phyloP scores from a whole-genome alignment of 2,329 filamentous ascomycete species.

The Fusarium sp. region DNA sequence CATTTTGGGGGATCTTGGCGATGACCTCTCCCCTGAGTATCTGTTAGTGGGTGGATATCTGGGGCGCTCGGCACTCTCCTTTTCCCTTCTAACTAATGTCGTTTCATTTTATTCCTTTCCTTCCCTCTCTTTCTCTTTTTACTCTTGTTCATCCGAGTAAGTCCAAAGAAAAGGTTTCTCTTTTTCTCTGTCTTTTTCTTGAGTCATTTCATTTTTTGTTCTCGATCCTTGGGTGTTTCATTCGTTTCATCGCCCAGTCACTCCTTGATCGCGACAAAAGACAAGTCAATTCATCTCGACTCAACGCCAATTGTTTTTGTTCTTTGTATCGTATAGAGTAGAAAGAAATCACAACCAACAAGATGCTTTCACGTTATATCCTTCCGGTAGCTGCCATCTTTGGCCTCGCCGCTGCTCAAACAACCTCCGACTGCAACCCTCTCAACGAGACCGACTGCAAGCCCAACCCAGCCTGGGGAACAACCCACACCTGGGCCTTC shows the following conservation, averaged over 20 bases:
- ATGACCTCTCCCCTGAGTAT: slow-evolving; percentile 41
- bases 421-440: slow-evolving; percentile 82
- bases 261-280: slow-evolving; percentile 37
- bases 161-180: background rate
- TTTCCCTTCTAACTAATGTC: slow-evolving; percentile 14
- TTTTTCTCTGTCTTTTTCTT: slow-evolving; percentile 15
- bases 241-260: slow-evolving; percentile 29
- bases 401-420: slow-evolving; percentile 73
- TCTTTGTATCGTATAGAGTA: slow-evolving; percentile 2
- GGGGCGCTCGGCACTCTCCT: slow-evolving; percentile 37
- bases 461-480: slow-evolving; percentile 75
- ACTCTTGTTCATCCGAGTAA: slow-evolving; percentile 12
- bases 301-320: background rate
- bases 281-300: background rate
- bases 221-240: slow-evolving; percentile 32
- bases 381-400: slow-evolving; percentile 53
- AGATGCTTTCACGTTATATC: slow-evolving; percentile 46
- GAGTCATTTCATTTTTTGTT: slow-evolving; percentile 31
- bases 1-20: slow-evolving; percentile 27
- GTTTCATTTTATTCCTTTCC: slow-evolving; percentile 8
- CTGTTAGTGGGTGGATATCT: slow-evolving; percentile 18
- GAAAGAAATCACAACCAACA: background rate
- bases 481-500: slow-evolving; percentile 71
- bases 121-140: background rate
- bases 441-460: slow-evolving; percentile 74